Evolutionary conservation across 2,329 filamentous ascomycete genomes (phyloP).

Genomic region (Aspergillus latus): DNA sequence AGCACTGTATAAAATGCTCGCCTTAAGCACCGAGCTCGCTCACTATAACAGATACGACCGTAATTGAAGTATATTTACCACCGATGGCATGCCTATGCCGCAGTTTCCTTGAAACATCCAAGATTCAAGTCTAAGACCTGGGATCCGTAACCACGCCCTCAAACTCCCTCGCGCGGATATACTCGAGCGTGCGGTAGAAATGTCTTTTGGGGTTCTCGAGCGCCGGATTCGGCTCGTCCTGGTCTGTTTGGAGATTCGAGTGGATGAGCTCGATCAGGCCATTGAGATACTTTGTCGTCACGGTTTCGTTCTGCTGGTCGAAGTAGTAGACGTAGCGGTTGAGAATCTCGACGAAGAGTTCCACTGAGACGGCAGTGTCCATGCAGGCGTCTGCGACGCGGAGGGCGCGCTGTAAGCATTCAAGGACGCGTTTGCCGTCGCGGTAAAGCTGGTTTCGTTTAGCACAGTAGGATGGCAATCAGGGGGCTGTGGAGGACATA

Average conservation of each 20-base stretch:
- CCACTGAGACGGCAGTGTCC: conserved; percentile 95
- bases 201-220: conserved; percentile 90
- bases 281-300: conserved; percentile 97
- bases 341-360: conserved; percentile 96
- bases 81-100: neutral
- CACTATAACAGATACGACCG: neutral
- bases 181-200: conserved; percentile 91
- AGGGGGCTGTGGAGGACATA: conserved; percentile 47
- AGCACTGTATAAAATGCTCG: neutral
- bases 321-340: conserved; percentile 99
- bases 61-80: neutral
- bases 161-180: conserved; percentile 87
- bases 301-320: conserved; percentile 97
- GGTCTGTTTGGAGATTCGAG: conserved; percentile 86
- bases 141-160: conserved; percentile 80
- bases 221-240: conserved; percentile 62
- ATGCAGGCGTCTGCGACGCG: conserved; percentile 98
- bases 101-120: neutral
- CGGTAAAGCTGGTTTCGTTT: conserved; percentile 73
- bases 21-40: neutral
- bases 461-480: conserved; percentile 2
- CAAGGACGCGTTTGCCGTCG: conserved; percentile 93
- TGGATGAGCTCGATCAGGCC: conserved; percentile 97
- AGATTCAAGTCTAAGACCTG: conserved; percentile 34
- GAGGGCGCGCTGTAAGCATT: conserved; percentile 91